Percentiles rank a stretch among this genome's conserved stretches.
These are phyloP conservation scores for Lasiodiplodia hormozganensis DNA, from an alignment of 2,329 filamentous ascomycete genomes.

Conservation along the genomic window DNA sequence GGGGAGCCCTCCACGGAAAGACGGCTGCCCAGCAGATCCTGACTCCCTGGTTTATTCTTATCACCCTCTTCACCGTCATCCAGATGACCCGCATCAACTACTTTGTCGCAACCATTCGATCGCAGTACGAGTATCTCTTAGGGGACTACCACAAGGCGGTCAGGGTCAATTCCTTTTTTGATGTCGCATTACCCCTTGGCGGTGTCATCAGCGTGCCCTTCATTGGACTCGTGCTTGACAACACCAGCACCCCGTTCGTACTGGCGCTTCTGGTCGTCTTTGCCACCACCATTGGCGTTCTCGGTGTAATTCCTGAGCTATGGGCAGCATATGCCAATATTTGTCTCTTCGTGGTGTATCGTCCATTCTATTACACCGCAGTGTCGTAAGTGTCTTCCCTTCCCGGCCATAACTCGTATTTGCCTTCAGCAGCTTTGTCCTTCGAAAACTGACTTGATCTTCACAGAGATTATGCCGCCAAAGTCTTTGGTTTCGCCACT, in stretches of 20 bases:
- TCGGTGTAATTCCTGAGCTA: slow-evolving; percentile 74
- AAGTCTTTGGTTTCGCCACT: slow-evolving; percentile 89
- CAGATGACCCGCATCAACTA: slow-evolving; percentile 83
- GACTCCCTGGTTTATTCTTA: slow-evolving; percentile 84
- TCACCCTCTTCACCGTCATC: slow-evolving; percentile 76
- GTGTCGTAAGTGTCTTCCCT: slow-evolving; percentile 64
- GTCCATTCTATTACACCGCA: slow-evolving; percentile 89
- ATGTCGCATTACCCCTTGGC: slow-evolving; percentile 81
- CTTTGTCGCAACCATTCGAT: slow-evolving; percentile 85
- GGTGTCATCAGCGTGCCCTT: slow-evolving; percentile 87
- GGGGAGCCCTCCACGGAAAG: slow-evolving; percentile 81
- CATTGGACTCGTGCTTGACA: slow-evolving; percentile 81
- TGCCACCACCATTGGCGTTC: slow-evolving; percentile 76
- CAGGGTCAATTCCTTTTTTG: slow-evolving; percentile 82
- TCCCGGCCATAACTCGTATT: background rate
- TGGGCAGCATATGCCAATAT: slow-evolving; percentile 80
- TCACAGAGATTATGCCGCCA: slow-evolving; percentile 77
- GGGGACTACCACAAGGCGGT: slow-evolving; percentile 66
- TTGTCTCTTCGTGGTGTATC: slow-evolving; percentile 80
- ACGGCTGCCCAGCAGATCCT: slow-evolving; percentile 75
- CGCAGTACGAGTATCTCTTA: slow-evolving; percentile 82
- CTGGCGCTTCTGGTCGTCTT: slow-evolving; percentile 72
- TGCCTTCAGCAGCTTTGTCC: background rate
- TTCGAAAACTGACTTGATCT: slow-evolving; percentile 26
- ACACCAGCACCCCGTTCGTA: slow-evolving; percentile 73